phyloP scores from a whole-genome alignment of 495 filamentous ascomycete species.

The Chaetomidium leptoderma region DNA sequence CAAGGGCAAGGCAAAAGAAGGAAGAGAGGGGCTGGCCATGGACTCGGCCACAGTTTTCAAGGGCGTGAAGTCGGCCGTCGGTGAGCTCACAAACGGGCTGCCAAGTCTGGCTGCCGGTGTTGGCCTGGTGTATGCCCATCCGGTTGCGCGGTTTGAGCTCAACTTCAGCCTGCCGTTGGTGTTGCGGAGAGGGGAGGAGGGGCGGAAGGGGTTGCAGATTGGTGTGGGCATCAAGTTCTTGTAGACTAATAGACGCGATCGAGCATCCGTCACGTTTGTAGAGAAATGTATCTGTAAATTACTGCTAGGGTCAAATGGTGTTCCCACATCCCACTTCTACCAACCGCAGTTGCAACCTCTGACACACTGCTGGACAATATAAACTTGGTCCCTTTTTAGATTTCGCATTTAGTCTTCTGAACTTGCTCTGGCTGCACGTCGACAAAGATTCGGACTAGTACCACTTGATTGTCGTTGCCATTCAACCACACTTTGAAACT shows the following conservation, averaged over 20 bases:
- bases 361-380: too few species aligned
- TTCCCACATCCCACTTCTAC: too few species aligned
- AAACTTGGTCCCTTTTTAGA: too few species aligned
- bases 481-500: too few species aligned
- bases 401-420: too few species aligned
- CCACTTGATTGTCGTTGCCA: too few species aligned
- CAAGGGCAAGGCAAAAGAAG: slow-evolving; percentile 42
- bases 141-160: slow-evolving; percentile 85
- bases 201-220: slow-evolving; percentile 84
- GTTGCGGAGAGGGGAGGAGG: slow-evolving; percentile 73
- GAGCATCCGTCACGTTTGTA: neutral
- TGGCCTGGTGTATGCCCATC: slow-evolving; percentile 90
- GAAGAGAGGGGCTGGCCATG: slow-evolving; percentile 29
- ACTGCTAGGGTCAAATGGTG: too few species aligned
- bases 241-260: slow-evolving; percentile 40
- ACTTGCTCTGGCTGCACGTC: too few species aligned
- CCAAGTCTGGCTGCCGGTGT: slow-evolving; percentile 85
- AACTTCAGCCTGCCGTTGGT: slow-evolving; percentile 90
- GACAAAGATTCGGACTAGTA: too few species aligned
- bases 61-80: slow-evolving; percentile 50
- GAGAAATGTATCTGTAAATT: neutral
- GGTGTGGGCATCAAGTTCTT: slow-evolving; percentile 93
- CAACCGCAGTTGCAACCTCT: too few species aligned
- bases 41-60: slow-evolving; percentile 45
- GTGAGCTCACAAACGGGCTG: slow-evolving; percentile 65